Evolutionary conservation across 345 rosid genomes (phyloP), one percentile per base, ranked within the genome.

Genomic region (Triadica sebifera): DNA sequence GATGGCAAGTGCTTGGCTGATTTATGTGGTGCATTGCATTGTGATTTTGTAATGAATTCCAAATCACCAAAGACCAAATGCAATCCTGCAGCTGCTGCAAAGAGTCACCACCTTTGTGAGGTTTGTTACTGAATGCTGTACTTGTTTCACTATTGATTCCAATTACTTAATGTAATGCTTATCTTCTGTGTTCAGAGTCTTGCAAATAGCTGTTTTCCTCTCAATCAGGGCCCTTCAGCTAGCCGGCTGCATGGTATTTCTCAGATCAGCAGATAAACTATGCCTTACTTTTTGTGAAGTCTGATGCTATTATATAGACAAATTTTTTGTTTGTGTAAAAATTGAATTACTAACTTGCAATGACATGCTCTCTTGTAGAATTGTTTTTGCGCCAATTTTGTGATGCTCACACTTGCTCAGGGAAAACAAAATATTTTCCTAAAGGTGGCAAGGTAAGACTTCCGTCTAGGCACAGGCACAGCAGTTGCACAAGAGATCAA

Each of bases 21-120:
- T 81, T 61, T 93, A 60, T 95, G 99, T 80, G 99, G 98, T 45
- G 97, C 98, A 63, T 73, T 95, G 89, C 96, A 93, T 82, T 95
- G 99, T 82, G 99, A 95, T 85, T 86, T 71, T 55, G 80, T 86
- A 53, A 78, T 89, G 77, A 85, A 77, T 71, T 82, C 96, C 50
- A 91, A 89, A 85, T 81, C 86, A 67, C 72, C 73, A 0, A 92
- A 86, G 81, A 76, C 77, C 61, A 95, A 91, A 79, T 95, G 99
- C 85, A 93, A 93, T 75, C 96, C 94, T 77, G 94, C 94, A 19
- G 94, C 99, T 80, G 91, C 81, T 70, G 87, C 89, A 10, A 87
- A 85, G 85, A 91, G 91, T 78, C 98, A 74, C 64, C 97, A 86
- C 84, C 91, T 91, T 38, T 95, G 99, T 61, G 97, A 95, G 99